These are phyloP conservation scores for Leccinum solheimii DNA, from an alignment of 1,284 basidiomycete genomes.

Conservation along the genomic window DNA sequence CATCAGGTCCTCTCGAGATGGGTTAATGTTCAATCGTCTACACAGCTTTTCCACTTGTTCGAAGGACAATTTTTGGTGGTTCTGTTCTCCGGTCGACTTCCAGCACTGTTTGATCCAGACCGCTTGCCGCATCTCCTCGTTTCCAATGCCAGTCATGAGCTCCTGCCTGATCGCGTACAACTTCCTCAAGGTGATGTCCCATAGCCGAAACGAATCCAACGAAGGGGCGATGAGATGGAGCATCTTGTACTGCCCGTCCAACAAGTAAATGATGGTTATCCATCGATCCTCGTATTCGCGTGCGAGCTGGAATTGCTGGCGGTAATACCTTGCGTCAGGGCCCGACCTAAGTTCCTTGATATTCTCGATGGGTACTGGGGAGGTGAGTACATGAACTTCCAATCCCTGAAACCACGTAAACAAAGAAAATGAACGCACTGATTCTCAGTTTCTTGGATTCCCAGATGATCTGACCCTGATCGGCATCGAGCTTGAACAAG, in stretches of 20 bases:
- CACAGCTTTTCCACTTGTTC: constrained; percentile 79
- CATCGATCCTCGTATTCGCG: constrained; percentile 64
- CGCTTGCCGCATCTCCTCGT: constrained; percentile 63
- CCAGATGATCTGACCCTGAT: constrained; percentile 83
- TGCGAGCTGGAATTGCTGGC: constrained; percentile 72
- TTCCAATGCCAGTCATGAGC: constrained; percentile 68
- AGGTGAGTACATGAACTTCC: background rate
- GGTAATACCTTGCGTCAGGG: constrained; percentile 74
- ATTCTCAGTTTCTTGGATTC: constrained; percentile 76
- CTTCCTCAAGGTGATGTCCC: constrained; percentile 62
- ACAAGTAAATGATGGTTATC: constrained; percentile 78
- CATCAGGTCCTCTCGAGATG: constrained; percentile 60
- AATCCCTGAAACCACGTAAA: background rate
- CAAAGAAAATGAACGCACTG: constrained; percentile 51
- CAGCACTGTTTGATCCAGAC: constrained; percentile 86
- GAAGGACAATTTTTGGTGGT: constrained; percentile 68
- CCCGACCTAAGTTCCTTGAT: constrained; percentile 91
- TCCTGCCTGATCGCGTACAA: constrained; percentile 63
- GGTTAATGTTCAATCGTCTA: constrained; percentile 71
- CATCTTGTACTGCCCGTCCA: constrained; percentile 85
- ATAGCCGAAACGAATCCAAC: constrained; percentile 66
- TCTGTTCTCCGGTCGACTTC: constrained; percentile 66
- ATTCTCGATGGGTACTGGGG: constrained; percentile 80
- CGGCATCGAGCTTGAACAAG: constrained; percentile 73
- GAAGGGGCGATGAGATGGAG: constrained; percentile 86